These are phyloP conservation scores for Phyllosticta citrichinensis DNA, from an alignment of 2,329 filamentous ascomycete genomes.

Conservation along the genomic window DNA sequence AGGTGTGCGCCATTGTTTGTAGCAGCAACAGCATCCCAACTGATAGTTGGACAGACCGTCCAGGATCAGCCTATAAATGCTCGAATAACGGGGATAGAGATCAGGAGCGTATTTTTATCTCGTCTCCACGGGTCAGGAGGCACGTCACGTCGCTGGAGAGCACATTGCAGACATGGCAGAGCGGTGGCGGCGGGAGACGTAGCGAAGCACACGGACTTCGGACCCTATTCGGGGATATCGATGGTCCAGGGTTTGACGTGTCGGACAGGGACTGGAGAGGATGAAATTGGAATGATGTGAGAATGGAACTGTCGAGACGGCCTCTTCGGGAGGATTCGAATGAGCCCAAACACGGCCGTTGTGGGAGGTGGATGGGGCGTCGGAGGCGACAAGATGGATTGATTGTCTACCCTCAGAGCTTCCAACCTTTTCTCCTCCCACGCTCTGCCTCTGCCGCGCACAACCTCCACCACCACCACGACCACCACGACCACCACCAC, in stretches of 20 bases:
- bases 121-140: background rate
- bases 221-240: background rate
- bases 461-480: slow-evolving; percentile 20
- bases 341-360: slow-evolving; percentile 9
- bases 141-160: background rate
- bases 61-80: background rate
- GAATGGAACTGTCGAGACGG: background rate
- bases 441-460: background rate
- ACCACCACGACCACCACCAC: slow-evolving; percentile 20
- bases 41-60: background rate
- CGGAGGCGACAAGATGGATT: background rate
- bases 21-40: no score
- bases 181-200: background rate
- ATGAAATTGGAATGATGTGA: background rate
- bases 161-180: background rate
- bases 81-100: background rate
- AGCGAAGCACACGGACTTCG: background rate
- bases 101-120: background rate
- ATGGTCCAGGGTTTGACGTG: background rate
- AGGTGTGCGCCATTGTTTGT: no score
- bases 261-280: background rate
- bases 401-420: slow-evolving; percentile 1
- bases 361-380: background rate
- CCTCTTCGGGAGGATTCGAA: background rate
- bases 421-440: slow-evolving; percentile 15